These are phyloP conservation scores for Umbelopsis sp. DNA, from an alignment of 371 early-diverging fungal genomes.

Conservation along the genomic window DNA sequence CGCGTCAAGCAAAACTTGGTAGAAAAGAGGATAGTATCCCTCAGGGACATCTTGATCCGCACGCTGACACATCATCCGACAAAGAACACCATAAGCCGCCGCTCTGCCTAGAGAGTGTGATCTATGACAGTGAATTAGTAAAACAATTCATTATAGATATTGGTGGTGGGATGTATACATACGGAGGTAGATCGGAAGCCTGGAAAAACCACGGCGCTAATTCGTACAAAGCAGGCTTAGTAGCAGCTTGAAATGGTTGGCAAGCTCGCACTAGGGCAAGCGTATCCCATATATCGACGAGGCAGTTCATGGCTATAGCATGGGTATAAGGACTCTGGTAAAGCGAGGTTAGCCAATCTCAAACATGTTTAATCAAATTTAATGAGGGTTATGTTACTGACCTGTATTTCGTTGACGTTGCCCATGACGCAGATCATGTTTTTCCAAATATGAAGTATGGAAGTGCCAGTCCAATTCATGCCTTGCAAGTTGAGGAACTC, in stretches of 20 bases:
- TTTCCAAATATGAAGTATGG: constrained; percentile 63
- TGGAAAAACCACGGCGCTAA: constrained; percentile 69
- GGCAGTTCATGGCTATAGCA: constrained; percentile 70
- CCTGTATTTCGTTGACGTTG: constrained; percentile 64
- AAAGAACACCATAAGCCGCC: constrained; percentile 68
- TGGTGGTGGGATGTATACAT: constrained; percentile 20
- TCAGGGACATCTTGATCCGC: constrained; percentile 65
- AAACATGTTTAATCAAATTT: too few relatives aligned
- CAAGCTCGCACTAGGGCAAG: constrained; percentile 56
- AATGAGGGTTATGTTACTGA: constrained; percentile 1
- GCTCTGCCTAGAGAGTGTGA: constrained; percentile 60
- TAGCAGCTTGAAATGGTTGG: constrained; percentile 58
- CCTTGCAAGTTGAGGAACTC: constrained; percentile 51
- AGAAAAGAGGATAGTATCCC: constrained; percentile 69
- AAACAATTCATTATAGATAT: neutral
- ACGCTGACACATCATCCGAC: constrained; percentile 73
- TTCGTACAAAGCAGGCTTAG: constrained; percentile 69
- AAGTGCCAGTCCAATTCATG: constrained; percentile 43
- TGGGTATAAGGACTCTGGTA: constrained; percentile 60
- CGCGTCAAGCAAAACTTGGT: constrained; percentile 64
- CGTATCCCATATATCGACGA: constrained; percentile 72
- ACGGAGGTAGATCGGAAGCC: constrained; percentile 64
- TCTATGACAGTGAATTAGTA: constrained; percentile 30
- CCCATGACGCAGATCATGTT: constrained; percentile 75
- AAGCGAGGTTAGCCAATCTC: neutral